phyloP scores from a whole-genome alignment of 169 alveolate genomes.

The Plasmodium falciparum region DNA sequence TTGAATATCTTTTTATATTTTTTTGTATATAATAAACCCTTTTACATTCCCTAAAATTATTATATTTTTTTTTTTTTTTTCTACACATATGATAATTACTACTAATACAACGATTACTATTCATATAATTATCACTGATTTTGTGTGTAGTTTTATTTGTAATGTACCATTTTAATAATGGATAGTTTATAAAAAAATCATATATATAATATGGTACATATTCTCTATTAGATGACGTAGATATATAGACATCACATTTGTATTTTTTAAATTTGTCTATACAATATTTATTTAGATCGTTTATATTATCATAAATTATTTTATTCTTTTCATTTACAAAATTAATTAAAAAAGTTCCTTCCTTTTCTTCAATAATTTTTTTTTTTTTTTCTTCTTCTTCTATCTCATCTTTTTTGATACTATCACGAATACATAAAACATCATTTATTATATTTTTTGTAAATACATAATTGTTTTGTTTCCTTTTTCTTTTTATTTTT shows the following conservation, averaged over 20 bases:
- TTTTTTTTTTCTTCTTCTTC: neutral
- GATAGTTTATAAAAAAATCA: conserved; percentile 18
- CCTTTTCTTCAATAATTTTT: neutral
- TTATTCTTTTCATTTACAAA: conserved; percentile 45
- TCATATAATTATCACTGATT: neutral
- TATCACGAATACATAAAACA: neutral
- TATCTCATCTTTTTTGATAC: neutral
- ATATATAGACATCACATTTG: conserved; percentile 29
- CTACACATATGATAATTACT: too few relatives aligned
- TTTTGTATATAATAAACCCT: too few relatives aligned
- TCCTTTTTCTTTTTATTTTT: too few relatives aligned
- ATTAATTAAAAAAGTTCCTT: neutral
- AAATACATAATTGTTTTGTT: too few relatives aligned
- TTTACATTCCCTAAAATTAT: too few relatives aligned
- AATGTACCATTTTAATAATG: neutral
- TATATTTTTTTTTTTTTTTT: too few relatives aligned
- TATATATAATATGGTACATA: conserved; percentile 63
- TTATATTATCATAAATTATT: conserved; percentile 34
- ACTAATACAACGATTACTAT: too few relatives aligned
- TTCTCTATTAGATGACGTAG: conserved; percentile 69
- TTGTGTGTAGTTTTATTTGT: neutral
- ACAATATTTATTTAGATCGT: conserved; percentile 31
- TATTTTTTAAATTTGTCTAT: conserved; percentile 28
- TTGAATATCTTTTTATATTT: too few relatives aligned
- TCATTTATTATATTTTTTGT: too few relatives aligned